phyloP scores from a whole-genome alignment of 2,329 filamentous ascomycete species.

The Aspergillus fumigatiaffinis region DNA sequence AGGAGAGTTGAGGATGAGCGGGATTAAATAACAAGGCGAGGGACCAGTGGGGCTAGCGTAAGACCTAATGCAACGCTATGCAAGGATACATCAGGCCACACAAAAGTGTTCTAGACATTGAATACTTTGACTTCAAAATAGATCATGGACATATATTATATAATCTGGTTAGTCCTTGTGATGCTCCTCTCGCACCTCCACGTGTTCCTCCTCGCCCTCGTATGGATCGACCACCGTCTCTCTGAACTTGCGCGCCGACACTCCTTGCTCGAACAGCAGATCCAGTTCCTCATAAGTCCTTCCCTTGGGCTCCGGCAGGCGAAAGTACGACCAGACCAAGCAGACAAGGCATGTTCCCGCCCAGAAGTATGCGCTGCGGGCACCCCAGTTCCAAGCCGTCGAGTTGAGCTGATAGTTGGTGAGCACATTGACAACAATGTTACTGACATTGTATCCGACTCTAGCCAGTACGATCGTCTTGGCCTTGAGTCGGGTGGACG shows the following conservation, averaged over 20 bases:
- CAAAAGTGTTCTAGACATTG: background rate
- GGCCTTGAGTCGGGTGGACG: constrained; percentile 51
- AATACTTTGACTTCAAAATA: background rate
- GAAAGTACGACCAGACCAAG: constrained; percentile 42
- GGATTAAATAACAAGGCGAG: background rate
- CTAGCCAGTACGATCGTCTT: constrained; percentile 55
- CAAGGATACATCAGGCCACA: background rate
- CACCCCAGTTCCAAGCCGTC: constrained; percentile 36
- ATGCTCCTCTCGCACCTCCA: background rate
- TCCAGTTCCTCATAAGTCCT: constrained; percentile 43
- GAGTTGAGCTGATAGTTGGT: constrained; percentile 41
- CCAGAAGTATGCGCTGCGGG: constrained; percentile 42
- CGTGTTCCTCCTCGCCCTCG: constrained; percentile 1
- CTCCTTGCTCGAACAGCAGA: constrained; percentile 38
- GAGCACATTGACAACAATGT: constrained; percentile 58
- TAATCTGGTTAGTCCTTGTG: background rate
- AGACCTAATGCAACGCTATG: background rate
- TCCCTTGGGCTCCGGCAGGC: constrained; percentile 42
- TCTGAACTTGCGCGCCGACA: constrained; percentile 39
- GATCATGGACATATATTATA: background rate
- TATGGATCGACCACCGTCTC: constrained; percentile 31
- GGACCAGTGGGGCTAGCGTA: background rate
- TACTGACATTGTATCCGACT: constrained; percentile 47
- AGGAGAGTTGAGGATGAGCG: background rate
- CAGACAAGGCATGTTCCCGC: constrained; percentile 32